These are phyloP conservation scores for Diaporthe caulivora DNA, from an alignment of 2,329 filamentous ascomycete species.

Conservation along the genomic window DNA sequence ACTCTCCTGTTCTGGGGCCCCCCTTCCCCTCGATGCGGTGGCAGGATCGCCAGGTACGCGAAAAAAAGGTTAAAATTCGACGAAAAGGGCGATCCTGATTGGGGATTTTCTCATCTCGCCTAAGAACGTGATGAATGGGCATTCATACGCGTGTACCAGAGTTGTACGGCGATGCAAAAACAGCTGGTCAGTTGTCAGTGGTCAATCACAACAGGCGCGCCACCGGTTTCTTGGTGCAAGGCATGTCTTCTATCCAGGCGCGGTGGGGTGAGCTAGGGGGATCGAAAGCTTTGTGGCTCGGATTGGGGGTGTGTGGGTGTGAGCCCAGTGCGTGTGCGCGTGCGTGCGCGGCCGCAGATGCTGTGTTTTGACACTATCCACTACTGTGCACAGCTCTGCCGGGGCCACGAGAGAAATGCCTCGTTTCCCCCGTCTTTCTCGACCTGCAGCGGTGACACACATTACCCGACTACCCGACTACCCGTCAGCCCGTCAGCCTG, in stretches of 20 bases:
- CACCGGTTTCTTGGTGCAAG: background rate
- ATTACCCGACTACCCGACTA: background rate
- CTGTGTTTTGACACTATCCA: background rate
- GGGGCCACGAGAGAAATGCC: background rate
- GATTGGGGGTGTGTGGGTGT: background rate
- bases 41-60: slow-evolving; percentile 26
- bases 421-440: background rate
- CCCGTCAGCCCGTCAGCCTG: background rate
- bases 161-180: background rate
- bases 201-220: background rate
- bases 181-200: background rate
- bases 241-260: background rate
- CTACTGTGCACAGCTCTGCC: background rate
- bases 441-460: too few relatives aligned
- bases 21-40: slow-evolving; percentile 3
- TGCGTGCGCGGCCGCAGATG: background rate
- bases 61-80: slow-evolving; percentile 25
- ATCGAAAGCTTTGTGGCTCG: background rate
- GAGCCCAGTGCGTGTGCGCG: background rate
- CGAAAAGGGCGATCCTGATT: slow-evolving; percentile 13
- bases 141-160: background rate
- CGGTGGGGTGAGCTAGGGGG: slow-evolving; percentile 1
- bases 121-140: background rate
- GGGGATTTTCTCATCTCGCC: slow-evolving; percentile 2
- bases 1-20: too few relatives aligned